Evolutionary conservation across 768 basidiomycete genomes (phyloP).

Genomic region (Boletales sp.): DNA sequence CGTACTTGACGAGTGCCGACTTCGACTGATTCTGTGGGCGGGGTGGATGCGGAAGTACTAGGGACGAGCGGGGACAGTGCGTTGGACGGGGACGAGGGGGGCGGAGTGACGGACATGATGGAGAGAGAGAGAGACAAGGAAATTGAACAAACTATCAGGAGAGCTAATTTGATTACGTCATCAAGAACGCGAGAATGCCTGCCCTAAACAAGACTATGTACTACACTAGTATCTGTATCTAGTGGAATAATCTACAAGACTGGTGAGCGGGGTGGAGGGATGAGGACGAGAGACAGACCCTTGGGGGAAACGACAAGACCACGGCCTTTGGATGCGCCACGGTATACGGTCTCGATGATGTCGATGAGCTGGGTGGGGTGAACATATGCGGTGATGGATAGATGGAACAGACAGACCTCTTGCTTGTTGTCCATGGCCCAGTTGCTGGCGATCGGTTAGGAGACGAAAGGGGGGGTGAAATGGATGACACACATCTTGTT

Average conservation of each 20-base stretch:
- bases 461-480: background rate
- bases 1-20: conserved; percentile 18
- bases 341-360: conserved; percentile 96
- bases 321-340: conserved; percentile 95
- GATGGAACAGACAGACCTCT: conserved; percentile 51
- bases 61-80: conserved; percentile 7
- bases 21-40: conserved; percentile 13
- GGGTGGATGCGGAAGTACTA: conserved; percentile 28
- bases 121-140: background rate
- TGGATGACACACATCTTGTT: conserved; percentile 84
- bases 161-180: conserved; percentile 18
- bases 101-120: conserved; percentile 21
- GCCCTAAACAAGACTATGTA: conserved; percentile 13
- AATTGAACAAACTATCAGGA: no score
- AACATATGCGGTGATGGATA: background rate
- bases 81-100: background rate
- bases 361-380: conserved; percentile 72
- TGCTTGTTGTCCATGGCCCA: conserved; percentile 99
- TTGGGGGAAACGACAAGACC: conserved; percentile 97
- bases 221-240: conserved; percentile 62
- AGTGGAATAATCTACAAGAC: conserved; percentile 68
- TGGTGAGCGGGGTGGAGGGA: background rate
- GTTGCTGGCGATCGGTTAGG: conserved; percentile 54
- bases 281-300: conserved; percentile 46
- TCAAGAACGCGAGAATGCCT: conserved; percentile 24